Evolutionary conservation across 139 green algal genomes (phyloP).

Genomic region (Volvox africanus): DNA sequence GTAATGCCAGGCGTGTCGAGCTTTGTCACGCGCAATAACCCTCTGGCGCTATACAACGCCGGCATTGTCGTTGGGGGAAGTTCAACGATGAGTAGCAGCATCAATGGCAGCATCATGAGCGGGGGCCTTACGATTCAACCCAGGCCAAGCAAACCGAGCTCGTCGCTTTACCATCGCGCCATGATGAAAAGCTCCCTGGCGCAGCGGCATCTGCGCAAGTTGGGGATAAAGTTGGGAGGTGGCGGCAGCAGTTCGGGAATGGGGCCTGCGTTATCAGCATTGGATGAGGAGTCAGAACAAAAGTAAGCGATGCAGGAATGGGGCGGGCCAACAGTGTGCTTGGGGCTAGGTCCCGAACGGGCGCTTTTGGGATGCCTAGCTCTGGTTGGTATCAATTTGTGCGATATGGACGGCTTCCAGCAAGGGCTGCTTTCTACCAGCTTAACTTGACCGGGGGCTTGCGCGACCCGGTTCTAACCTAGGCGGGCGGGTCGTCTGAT

Average conservation of each 20-base stretch:
- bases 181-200: conserved; percentile 18
- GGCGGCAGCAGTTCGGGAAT: not conserved
- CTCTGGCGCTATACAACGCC: conserved; percentile 19
- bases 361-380: no score
- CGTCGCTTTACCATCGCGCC: not conserved
- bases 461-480: no score
- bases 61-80: conserved; percentile 13
- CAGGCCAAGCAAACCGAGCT: not conserved
- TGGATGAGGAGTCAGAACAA: conserved; percentile 19
- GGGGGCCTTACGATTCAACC: not conserved
- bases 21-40: not conserved
- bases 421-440: no score
- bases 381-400: no score
- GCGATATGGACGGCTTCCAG: no score
- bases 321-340: no score
- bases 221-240: conserved; percentile 2
- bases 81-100: not conserved
- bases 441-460: no score
- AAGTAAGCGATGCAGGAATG: not conserved
- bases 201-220: conserved; percentile 4
- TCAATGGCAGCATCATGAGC: not conserved
- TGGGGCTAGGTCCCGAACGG: no score
- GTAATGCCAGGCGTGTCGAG: not conserved
- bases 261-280: not conserved
- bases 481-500: no score